These are phyloP conservation scores for Raphanus raphanistrum DNA, from an alignment of 345 rosid genomes.

Conservation along the genomic window DNA sequence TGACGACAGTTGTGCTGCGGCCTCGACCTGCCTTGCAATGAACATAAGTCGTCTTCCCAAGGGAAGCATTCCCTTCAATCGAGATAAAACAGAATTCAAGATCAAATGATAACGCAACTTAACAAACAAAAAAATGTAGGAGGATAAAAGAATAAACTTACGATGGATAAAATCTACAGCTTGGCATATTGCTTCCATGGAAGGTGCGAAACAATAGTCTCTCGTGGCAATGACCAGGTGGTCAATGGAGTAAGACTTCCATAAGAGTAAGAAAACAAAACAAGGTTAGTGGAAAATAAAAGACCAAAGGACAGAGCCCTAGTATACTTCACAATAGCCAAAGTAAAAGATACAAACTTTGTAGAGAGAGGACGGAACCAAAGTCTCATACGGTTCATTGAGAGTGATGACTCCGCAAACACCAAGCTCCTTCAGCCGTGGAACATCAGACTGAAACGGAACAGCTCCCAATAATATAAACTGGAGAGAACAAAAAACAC, in stretches of 20 bases:
- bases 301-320: slow-evolving; percentile 17
- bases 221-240: slow-evolving; percentile 97
- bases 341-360: slow-evolving; percentile 44
- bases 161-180: slow-evolving; percentile 88
- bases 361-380: slow-evolving; percentile 80
- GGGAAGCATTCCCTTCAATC: slow-evolving; percentile 60
- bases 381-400: slow-evolving; percentile 80
- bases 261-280: slow-evolving; percentile 23
- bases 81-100: slow-evolving; percentile 17
- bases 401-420: slow-evolving; percentile 75
- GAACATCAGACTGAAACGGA: slow-evolving; percentile 77
- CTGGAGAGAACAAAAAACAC: slow-evolving; percentile 35
- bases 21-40: slow-evolving; percentile 99
- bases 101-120: background rate
- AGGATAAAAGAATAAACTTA: slow-evolving; percentile 38
- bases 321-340: too few species aligned
- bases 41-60: slow-evolving; percentile 69
- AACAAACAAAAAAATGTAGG: background rate
- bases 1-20: slow-evolving; percentile 90
- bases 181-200: slow-evolving; percentile 66
- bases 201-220: slow-evolving; percentile 97
- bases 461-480: slow-evolving; percentile 77
- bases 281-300: background rate
- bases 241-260: slow-evolving; percentile 69
- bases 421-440: slow-evolving; percentile 65